Conservation (phyloP, 768 basidiomycete genomes). For the Ramaria sp. region DNA sequence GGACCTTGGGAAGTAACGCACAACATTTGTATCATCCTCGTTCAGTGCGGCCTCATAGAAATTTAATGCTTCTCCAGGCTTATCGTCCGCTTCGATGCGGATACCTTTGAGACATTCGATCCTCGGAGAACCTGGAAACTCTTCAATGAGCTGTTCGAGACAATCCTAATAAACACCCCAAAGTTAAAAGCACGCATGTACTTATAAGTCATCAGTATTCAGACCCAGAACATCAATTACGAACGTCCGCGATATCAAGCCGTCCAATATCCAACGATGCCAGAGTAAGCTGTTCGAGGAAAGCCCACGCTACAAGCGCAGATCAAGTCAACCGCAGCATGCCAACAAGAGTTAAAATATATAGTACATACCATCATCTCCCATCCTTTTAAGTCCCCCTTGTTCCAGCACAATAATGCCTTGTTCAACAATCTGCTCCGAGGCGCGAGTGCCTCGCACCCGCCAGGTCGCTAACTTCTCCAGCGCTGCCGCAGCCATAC, state of each 20-base stretch:
- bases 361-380: conserved; percentile 41
- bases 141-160: conserved; percentile 45
- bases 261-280: conserved; percentile 71
- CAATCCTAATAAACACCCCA: conserved; percentile 40
- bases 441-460: conserved; percentile 37
- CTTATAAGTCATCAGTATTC: neutral
- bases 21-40: conserved; percentile 58
- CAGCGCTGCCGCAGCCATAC: conserved; percentile 26
- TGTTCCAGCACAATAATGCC: conserved; percentile 42
- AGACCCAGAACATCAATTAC: neutral
- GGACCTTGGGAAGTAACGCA: conserved; percentile 26
- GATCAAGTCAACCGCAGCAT: neutral
- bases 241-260: conserved; percentile 64
- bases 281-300: conserved; percentile 69
- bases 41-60: conserved; percentile 56
- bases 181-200: conserved; percentile 8
- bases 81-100: conserved; percentile 59
- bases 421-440: conserved; percentile 48
- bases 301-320: conserved; percentile 53
- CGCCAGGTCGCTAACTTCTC: conserved; percentile 45
- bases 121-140: conserved; percentile 73
- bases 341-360: neutral
- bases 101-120: conserved; percentile 72
- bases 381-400: conserved; percentile 32
- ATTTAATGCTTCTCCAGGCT: conserved; percentile 43